Base-by-base conservation (phyloP, 805 yeast species). In the Lachancea cidri region DNA sequence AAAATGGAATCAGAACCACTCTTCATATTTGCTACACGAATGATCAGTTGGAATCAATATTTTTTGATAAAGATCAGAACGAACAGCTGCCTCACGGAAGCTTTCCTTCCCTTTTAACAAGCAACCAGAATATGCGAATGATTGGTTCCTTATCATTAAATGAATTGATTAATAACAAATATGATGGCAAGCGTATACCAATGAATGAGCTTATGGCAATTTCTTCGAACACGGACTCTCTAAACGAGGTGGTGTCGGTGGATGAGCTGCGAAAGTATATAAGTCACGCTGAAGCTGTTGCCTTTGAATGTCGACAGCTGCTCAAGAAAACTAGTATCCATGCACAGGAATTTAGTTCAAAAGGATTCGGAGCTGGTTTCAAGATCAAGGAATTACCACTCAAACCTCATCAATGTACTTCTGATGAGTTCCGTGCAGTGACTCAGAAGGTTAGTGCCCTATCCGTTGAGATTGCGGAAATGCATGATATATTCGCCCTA, bases 21-120 rank as follows among this genome's bases (percentile, higher is more conserved):
- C 44, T 80, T 24, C 76, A 77, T 38, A 47, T 68, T 1, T 71
- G 61, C 42, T 66, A 70, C 41, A 65, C 78, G 0, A 86, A 82
- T 56, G 82, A 77, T 1, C 70, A 68, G 36, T 58, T 84, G 39
- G 60, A 34, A 5, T 7, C 27, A 11, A 22, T 22, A 7, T 22
- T 22, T 11, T 22, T 22, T 11, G 27, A 22, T 22, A 22, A n/a
- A n/a, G n/a, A n/a, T n/a, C n/a, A n/a, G n/a, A n/a, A n/a, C n/a
- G n/a, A n/a, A n/a, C n/a, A n/a, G n/a, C n/a, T n/a, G n/a, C n/a
- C n/a, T n/a, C n/a, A n/a, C n/a, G n/a, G n/a, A n/a, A n/a, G n/a
- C n/a, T n/a, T n/a, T n/a, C n/a, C n/a, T n/a, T n/a, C n/a, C n/a
- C n/a, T n/a, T n/a, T n/a, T n/a, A n/a, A n/a, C n/a, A n/a, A n/a